A percentile compares a stretch with the other conserved stretches of the same genome.
Evolutionary conservation across 1,139 yeast genomes (phyloP).

Genomic region (Candida glucosophila): DNA sequence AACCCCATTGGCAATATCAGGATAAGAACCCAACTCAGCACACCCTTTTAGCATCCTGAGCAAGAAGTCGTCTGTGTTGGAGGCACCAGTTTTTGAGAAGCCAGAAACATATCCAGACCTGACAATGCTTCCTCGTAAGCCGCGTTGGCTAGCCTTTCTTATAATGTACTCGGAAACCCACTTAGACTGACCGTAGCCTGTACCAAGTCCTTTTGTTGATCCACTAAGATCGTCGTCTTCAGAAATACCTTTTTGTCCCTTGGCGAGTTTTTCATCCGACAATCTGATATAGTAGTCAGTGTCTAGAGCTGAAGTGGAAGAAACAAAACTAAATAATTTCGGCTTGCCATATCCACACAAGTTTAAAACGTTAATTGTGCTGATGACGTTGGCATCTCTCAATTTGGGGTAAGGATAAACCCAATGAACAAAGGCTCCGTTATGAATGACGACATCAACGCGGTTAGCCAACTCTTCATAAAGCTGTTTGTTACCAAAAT

Average conservation of each 20-base stretch:
- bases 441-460: conserved; percentile 83
- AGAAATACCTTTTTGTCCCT: conserved; percentile 65
- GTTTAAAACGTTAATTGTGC: conserved; percentile 78
- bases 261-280: conserved; percentile 58
- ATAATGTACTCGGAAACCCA: conserved; percentile 94
- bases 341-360: conserved; percentile 77
- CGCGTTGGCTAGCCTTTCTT: conserved; percentile 79
- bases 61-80: conserved; percentile 94
- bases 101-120: conserved; percentile 98
- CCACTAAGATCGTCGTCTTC: conserved; percentile 82
- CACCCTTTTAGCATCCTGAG: conserved; percentile 92
- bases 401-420: conserved; percentile 87
- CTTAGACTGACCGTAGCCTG: conserved; percentile 94
- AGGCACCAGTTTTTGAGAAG: conserved; percentile 70
- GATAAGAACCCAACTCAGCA: conserved; percentile 76
- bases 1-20: conserved; percentile 78
- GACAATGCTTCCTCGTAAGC: conserved; percentile 79
- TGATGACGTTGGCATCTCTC: conserved; percentile 87
- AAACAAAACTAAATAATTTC: conserved; percentile 82
- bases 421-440: conserved; percentile 99
- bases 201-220: conserved; percentile 71
- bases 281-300: conserved; percentile 70
- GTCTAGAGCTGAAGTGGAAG: conserved; percentile 90
- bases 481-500: conserved; percentile 55
- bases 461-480: conserved; percentile 53